phyloP scores from a whole-genome alignment of 1,284 basidiomycete genomes.

The Ganoderma sp. region DNA sequence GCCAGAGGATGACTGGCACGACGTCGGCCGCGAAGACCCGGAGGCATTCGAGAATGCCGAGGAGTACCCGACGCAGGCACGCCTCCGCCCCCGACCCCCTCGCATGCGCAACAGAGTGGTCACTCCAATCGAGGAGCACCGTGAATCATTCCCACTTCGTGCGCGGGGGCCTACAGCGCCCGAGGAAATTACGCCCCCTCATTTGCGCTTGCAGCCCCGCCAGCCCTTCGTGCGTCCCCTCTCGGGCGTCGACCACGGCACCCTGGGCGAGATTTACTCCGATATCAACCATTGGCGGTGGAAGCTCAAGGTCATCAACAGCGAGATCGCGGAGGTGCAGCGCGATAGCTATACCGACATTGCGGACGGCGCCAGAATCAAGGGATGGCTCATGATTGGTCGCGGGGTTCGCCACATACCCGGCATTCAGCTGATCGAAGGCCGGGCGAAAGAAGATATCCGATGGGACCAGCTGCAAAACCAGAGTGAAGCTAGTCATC shows the following conservation, averaged over 20 bases:
- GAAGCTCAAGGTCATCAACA: conserved; percentile 72
- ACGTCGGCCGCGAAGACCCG: conserved; percentile 48
- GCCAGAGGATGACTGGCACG: conserved; percentile 57
- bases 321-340: conserved; percentile 70
- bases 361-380: conserved; percentile 67
- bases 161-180: conserved; percentile 26
- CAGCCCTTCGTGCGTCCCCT: conserved; percentile 75
- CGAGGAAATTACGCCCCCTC: conserved; percentile 59
- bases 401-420: conserved; percentile 68
- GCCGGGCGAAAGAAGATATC: conserved; percentile 80
- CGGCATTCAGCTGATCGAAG: conserved; percentile 71
- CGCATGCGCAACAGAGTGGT: conserved; percentile 28
- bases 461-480: conserved; percentile 77
- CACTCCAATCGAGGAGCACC: conserved; percentile 46
- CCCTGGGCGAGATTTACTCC: conserved; percentile 66
- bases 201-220: conserved; percentile 68
- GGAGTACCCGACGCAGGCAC: conserved; percentile 37
- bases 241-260: conserved; percentile 68
- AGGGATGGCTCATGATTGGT: conserved; percentile 81
- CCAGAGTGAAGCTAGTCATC: conserved; percentile 52
- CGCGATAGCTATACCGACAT: conserved; percentile 69
- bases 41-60: conserved; percentile 48
- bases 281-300: conserved; percentile 74
- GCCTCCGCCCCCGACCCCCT: conserved; percentile 36
- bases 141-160: conserved; percentile 71